Evolutionary conservation across 805 yeast genomes (phyloP).

Genomic region (Pichia nakasei): DNA sequence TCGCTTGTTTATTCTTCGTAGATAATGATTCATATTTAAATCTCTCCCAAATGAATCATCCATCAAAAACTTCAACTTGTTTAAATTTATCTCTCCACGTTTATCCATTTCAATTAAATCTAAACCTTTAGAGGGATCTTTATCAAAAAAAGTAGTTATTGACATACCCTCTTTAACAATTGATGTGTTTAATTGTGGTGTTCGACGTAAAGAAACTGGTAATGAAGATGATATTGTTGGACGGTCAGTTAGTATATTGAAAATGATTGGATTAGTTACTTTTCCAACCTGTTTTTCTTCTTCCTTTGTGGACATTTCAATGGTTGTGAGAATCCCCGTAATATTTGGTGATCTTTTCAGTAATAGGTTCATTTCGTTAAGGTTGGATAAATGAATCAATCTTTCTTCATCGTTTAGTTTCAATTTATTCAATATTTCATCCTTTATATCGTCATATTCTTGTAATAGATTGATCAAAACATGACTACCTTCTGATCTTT

Average conservation of each 20-base stretch:
- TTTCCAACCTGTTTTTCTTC: conserved; percentile 58
- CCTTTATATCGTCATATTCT: conserved; percentile 38
- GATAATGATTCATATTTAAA: conserved; percentile 59
- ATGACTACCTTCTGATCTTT: conserved; percentile 73
- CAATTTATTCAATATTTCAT: conserved; percentile 31
- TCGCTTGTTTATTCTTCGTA: conserved; percentile 51
- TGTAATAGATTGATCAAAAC: conserved; percentile 80
- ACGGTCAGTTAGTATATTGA: conserved; percentile 85
- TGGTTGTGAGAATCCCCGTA: conserved; percentile 83
- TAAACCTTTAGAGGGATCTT: conserved; percentile 27
- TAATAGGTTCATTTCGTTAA: conserved; percentile 54
- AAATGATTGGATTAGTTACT: conserved; percentile 73
- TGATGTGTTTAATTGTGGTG: conserved; percentile 67
- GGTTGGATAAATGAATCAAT: conserved; percentile 55
- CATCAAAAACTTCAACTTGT: conserved; percentile 50
- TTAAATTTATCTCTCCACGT: conserved; percentile 40
- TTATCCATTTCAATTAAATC: conserved; percentile 32
- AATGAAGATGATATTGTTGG: conserved; percentile 85
- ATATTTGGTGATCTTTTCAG: conserved; percentile 41
- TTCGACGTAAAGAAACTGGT: conserved; percentile 52
- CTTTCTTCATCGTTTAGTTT: conserved; percentile 36
- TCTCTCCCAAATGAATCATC: conserved; percentile 71
- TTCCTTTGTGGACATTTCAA: conserved; percentile 50
- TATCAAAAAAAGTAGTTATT: conserved; percentile 34
- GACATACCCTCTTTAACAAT: conserved; percentile 70